Base-by-base conservation (phyloP, 306 rosid genomes). In the Arachis hypogaea region DNA sequence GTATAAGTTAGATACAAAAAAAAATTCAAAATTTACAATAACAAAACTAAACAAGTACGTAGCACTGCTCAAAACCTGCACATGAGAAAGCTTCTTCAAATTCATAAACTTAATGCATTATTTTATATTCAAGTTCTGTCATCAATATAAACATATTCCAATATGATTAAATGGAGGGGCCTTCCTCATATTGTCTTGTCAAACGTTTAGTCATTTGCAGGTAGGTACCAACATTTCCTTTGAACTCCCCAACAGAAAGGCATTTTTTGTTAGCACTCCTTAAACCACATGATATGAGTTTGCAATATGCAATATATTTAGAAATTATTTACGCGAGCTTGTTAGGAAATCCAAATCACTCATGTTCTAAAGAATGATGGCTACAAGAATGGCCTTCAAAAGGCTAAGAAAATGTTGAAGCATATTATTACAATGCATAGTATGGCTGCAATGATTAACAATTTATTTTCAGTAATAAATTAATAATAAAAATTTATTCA, bases 361-460 rank as follows among this genome's bases (percentile, higher is more conserved):
- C 18, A 43, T 36, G 44, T 70, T 56, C 22, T 51, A 65, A 54
- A 45, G 51, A 65, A 72, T 73, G 77, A 43, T 18, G 68, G 54
- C 22, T 40, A 59, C 12, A 60, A 10, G 62, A 69, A 75, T 59
- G 76, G 45, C 28, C 28, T 22, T 22, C 28, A 22, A 22, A 22
- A 22, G 75, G 66, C 6, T 14, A 69, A 59, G 11, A 55, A 61
- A 57, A 28, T 51, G 5, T 29, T 55, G 51, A 54, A 67, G 68
- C 66, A 61, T 38, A 60, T 28, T 67, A 67, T 73, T 44, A 44
- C 41, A 60, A 61, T 68, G 59, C 72, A 80, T 41, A 47, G 49
- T 12, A 73, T 54, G 73, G 64, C 33, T 1, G 10, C 40, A 68
- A 57, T 51, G 71, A 77, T 29, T 2, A 49, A 14, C 41, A 61